Conservation (phyloP, 2,329 filamentous ascomycete species). For the Colletotrichum sp. region DNA sequence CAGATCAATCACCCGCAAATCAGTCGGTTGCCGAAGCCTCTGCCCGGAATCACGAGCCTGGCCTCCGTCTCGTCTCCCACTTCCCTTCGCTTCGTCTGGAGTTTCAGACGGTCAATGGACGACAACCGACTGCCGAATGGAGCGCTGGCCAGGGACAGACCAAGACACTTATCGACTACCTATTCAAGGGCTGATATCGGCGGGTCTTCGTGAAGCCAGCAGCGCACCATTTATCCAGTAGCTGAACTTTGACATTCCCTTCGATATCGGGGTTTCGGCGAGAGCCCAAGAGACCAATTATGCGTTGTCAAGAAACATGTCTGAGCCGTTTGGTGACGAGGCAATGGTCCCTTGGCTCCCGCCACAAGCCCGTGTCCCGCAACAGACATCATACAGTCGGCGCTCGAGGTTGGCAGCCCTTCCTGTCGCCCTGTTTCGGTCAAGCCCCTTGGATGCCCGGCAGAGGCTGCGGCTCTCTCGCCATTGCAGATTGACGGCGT, state of each 20-base stretch:
- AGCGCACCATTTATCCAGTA: neutral
- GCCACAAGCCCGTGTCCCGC: neutral
- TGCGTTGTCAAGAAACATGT: neutral
- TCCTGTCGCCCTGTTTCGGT: neutral
- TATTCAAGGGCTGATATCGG: neutral
- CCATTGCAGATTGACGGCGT: neutral
- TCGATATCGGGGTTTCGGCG: neutral
- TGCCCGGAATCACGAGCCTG: neutral
- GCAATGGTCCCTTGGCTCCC: neutral
- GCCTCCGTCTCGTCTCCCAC: neutral
- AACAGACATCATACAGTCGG: neutral
- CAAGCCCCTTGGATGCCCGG: neutral
- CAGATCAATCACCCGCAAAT: neutral
- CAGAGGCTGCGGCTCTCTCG: neutral
- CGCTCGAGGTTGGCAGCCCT: neutral
- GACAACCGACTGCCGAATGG: neutral
- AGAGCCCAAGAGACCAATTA: neutral
- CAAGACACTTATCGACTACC: neutral
- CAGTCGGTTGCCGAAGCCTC: neutral
- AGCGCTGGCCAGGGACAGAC: neutral
- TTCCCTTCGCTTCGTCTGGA: neutral
- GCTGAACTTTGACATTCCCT: neutral
- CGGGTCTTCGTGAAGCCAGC: neutral
- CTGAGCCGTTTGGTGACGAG: neutral
- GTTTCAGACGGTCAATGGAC: neutral